A percentile compares a stretch with the other conserved stretches of the same genome.
phyloP scores from a whole-genome alignment of 2,329 filamentous ascomycete species.

The Magnaporthales sp. region DNA sequence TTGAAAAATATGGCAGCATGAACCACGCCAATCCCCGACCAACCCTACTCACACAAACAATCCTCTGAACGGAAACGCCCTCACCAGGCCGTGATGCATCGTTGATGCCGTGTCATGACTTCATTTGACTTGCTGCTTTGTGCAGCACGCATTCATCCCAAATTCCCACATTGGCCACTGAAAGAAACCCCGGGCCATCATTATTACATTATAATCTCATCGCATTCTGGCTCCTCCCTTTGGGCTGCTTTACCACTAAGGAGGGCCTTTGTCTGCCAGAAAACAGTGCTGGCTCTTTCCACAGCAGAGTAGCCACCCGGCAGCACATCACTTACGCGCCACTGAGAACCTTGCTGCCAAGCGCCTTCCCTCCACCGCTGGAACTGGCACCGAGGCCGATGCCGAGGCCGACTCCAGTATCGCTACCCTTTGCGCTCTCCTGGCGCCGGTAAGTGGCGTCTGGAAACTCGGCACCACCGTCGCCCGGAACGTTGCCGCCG shows the following conservation, averaged over 20 bases:
- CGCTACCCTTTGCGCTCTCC: background rate
- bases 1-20: background rate
- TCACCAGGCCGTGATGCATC: background rate
- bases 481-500: background rate
- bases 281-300: background rate
- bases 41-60: background rate
- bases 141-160: background rate
- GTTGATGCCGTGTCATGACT: background rate
- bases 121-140: background rate
- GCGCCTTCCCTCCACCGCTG: background rate
- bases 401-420: background rate
- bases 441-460: background rate
- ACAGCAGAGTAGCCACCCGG: background rate
- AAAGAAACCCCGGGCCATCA: background rate
- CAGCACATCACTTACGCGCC: background rate
- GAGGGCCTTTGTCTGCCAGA: background rate
- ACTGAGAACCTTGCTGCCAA: background rate
- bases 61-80: background rate
- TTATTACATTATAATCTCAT: background rate
- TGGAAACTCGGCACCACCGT: slow-evolving; percentile 1
- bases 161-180: background rate
- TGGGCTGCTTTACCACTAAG: background rate
- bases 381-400: background rate
- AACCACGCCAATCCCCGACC: background rate
- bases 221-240: background rate